These are phyloP conservation scores for Brettanomyces custersianus DNA, from an alignment of 805 yeast genomes.

Conservation along the genomic window DNA sequence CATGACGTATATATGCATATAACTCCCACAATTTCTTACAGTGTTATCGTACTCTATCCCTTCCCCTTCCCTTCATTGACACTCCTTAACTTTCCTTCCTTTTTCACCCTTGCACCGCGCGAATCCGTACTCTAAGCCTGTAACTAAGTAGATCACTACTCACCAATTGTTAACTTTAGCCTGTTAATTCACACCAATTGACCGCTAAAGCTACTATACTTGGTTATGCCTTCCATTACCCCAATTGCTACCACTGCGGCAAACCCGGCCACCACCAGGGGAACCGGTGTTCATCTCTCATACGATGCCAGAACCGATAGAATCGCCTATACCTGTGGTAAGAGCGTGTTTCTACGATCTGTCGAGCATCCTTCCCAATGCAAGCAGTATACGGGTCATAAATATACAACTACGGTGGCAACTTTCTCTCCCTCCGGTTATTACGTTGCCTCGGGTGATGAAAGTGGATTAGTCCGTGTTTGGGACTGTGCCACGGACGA, in stretches of 20 bases:
- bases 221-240: not conserved
- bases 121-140: too few species aligned
- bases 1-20: too few species aligned
- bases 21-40: too few species aligned
- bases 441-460: slow-evolving; percentile 89
- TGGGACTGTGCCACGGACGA: slow-evolving; percentile 66
- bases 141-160: too few species aligned
- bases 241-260: slow-evolving; percentile 49
- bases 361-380: slow-evolving; percentile 38
- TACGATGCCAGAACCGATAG: slow-evolving; percentile 63
- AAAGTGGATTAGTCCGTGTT: slow-evolving; percentile 76
- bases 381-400: slow-evolving; percentile 70
- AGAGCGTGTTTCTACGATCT: slow-evolving; percentile 65
- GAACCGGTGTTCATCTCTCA: slow-evolving; percentile 60
- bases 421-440: slow-evolving; percentile 83
- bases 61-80: too few species aligned
- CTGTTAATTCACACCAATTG: too few species aligned
- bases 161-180: too few species aligned
- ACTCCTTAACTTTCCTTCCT: too few species aligned
- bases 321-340: slow-evolving; percentile 76
- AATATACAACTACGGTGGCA: slow-evolving; percentile 68
- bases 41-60: too few species aligned
- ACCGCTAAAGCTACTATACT: not conserved
- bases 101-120: too few species aligned
- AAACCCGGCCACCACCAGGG: slow-evolving; percentile 70